Conservation (phyloP, 257 asterid species). For the Galeopsis tetrahit region DNA sequence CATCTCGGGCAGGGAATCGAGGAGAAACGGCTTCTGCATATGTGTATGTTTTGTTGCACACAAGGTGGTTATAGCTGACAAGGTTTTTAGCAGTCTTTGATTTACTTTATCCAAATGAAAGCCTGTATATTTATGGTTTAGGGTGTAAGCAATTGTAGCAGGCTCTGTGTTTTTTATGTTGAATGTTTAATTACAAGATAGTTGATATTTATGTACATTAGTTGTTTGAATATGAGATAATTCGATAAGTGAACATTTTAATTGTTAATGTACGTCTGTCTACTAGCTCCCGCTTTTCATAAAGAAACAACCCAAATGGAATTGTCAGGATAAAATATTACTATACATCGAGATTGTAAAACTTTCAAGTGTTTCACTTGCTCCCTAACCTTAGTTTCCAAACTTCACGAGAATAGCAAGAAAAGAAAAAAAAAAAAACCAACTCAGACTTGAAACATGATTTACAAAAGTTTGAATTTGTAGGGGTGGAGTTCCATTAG, state of each 20-base stretch:
- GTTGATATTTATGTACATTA: slow-evolving; percentile 1
- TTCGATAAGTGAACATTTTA: background rate
- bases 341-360: no score
- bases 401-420: no score
- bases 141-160: slow-evolving; percentile 1
- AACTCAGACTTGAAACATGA: no score
- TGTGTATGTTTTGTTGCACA: background rate
- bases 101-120: slow-evolving; percentile 1
- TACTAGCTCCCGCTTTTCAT: background rate
- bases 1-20: slow-evolving; percentile 6
- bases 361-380: no score
- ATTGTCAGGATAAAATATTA: no score
- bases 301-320: no score
- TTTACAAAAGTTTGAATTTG: no score
- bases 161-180: background rate
- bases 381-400: no score
- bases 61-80: slow-evolving; percentile 3
- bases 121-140: slow-evolving; percentile 32
- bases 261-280: background rate
- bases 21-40: background rate
- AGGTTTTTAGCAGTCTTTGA: background rate
- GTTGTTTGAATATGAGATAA: background rate
- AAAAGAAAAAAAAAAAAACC: no score
- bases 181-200: slow-evolving; percentile 25
- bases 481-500: no score